Percentiles rank a stretch among this genome's conserved stretches.
These are phyloP conservation scores for Globisporangium ultimum DNA, from an alignment of 352 stramenopile genomes.

Conservation along the genomic window DNA sequence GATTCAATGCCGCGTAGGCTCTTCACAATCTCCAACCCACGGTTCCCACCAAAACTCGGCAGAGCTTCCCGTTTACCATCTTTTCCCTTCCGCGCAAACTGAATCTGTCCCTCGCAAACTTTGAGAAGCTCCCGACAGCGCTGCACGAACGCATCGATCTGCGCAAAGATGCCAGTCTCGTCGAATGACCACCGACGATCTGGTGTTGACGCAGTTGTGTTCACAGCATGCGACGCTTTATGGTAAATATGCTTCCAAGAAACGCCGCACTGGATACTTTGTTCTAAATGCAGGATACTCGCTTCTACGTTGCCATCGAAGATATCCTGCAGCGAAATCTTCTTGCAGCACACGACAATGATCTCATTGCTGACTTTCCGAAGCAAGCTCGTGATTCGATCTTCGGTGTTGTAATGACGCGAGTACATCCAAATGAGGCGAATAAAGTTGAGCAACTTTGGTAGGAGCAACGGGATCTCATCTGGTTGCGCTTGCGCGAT, in stretches of 20 bases:
- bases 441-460: slow-evolving; percentile 91
- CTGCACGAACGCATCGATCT: slow-evolving; percentile 96
- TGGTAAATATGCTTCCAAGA: slow-evolving; percentile 92
- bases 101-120: slow-evolving; percentile 94
- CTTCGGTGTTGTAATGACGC: slow-evolving; percentile 93
- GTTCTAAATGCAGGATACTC: slow-evolving; percentile 86
- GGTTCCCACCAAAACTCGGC: slow-evolving; percentile 91
- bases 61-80: slow-evolving; percentile 57
- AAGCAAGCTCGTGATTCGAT: slow-evolving; percentile 90
- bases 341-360: slow-evolving; percentile 87
- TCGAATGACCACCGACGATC: slow-evolving; percentile 90
- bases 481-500: slow-evolving; percentile 79
- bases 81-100: slow-evolving; percentile 90
- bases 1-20: slow-evolving; percentile 90
- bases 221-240: slow-evolving; percentile 56
- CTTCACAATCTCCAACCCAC: slow-evolving; percentile 91
- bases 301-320: slow-evolving; percentile 92
- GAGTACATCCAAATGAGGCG: slow-evolving; percentile 94
- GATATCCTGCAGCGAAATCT: slow-evolving; percentile 88
- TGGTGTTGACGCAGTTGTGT: slow-evolving; percentile 35
- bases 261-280: slow-evolving; percentile 91
- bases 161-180: slow-evolving; percentile 93
- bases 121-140: slow-evolving; percentile 93
- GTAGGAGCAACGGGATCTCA: slow-evolving; percentile 90
- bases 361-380: slow-evolving; percentile 95